Percentiles rank a stretch among this genome's conserved stretches.
phyloP scores from a whole-genome alignment of 768 basidiomycete genomes.

The Hydnum rufescens region DNA sequence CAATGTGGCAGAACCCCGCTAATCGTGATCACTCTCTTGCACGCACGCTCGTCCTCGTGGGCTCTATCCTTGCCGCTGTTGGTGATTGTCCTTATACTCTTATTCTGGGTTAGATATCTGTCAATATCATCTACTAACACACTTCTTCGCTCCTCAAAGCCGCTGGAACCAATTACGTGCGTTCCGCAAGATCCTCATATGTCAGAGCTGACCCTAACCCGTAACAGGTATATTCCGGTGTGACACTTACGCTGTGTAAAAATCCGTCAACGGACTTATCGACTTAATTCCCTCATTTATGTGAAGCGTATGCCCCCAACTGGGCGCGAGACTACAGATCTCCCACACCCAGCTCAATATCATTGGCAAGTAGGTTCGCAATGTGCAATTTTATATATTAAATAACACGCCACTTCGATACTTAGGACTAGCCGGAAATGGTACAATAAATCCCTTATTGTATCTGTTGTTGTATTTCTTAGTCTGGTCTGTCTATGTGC shows the following conservation, averaged over 20 bases:
- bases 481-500: background rate
- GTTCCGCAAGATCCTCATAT: background rate
- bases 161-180: constrained; percentile 1
- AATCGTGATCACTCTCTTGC: no score
- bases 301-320: constrained; percentile 69
- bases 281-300: background rate
- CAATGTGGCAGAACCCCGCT: no score
- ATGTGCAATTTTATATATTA: background rate
- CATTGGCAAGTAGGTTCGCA: constrained; percentile 25
- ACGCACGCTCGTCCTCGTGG: background rate
- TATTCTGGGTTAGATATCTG: background rate
- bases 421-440: constrained; percentile 39
- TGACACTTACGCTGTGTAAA: background rate
- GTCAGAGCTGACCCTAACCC: background rate
- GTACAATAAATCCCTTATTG: constrained; percentile 30
- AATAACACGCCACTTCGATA: background rate
- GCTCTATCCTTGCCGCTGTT: background rate
- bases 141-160: background rate
- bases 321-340: constrained; percentile 54
- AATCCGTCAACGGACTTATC: background rate
- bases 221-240: background rate
- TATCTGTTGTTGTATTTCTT: background rate
- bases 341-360: constrained; percentile 68
- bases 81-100: background rate
- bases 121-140: background rate